Base-by-base conservation (phyloP, 1,139 yeast genomes). In the Eremothecium coryli region DNA sequence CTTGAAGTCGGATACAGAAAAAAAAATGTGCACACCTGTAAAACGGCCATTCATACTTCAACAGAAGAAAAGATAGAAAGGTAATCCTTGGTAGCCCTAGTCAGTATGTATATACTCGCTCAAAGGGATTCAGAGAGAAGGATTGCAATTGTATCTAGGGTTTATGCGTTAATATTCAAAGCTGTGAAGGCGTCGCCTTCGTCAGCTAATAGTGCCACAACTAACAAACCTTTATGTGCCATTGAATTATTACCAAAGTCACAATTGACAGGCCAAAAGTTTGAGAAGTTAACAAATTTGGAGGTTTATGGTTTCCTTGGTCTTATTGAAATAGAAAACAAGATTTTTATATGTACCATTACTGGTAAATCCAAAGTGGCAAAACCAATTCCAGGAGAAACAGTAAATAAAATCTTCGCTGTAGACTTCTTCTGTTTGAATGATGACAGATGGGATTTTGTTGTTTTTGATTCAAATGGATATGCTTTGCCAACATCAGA, bases 301-400 rank as follows among this genome's bases (percentile, higher is more conserved):
- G 79, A 79, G 17, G 69, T 82, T 13, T 68, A 65, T 47, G 98
- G 99, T 1, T 85, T 93, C 49, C 60, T 90, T 15, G 99, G 99
- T 0, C 62, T 93, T 32, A 79, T 88, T 26, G 73, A 73, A 40
- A 68, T 84, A 23, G 77, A 71, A 13, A 64, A 65, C 8, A 80
- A 82, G 40, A 71, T 77, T 1, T 90, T 76, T 50, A 61, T 90
- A 18, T 82, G 95, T 30, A 74, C 85, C 0, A 84, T 93, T 36
- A 80, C 94, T 0, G 81, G 86, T 0, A 67, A 74, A 26, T 61
- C 75, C 1, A 71, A 76, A 41, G 94, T 82, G n/a, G 98, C 98
- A 1, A 65, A 70, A 24, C 97, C 97, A 0, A 67, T 84, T 8
- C 76, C 78, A 0, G 73, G 75, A 26, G 95, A 90, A 53, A 69